Percentiles rank a stretch among this genome's conserved stretches.
These are phyloP conservation scores for Claviceps monticola DNA, from an alignment of 2,329 filamentous ascomycete genomes.

Conservation along the genomic window DNA sequence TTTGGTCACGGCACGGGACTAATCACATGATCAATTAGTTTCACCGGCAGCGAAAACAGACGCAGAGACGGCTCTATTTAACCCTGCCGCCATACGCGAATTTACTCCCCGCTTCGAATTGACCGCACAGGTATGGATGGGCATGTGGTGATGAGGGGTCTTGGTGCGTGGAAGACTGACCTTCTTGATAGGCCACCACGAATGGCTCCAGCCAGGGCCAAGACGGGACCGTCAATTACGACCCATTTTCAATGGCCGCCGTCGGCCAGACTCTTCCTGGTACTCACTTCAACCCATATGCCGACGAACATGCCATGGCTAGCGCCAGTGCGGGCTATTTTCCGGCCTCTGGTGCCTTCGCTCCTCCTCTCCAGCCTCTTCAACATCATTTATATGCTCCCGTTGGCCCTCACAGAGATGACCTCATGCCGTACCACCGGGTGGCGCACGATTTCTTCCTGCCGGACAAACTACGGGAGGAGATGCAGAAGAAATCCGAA, in stretches of 20 bases:
- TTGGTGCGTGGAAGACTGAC: background rate
- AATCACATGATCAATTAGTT: slow-evolving; percentile 7
- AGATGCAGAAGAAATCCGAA: slow-evolving; percentile 77
- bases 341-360: slow-evolving; percentile 38
- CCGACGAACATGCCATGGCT: slow-evolving; percentile 52
- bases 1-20: background rate
- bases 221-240: slow-evolving; percentile 32
- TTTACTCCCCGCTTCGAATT: slow-evolving; percentile 47
- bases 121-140: slow-evolving; percentile 30
- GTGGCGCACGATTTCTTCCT: slow-evolving; percentile 86
- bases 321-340: slow-evolving; percentile 52
- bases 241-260: slow-evolving; percentile 49
- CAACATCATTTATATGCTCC: slow-evolving; percentile 92
- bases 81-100: slow-evolving; percentile 42
- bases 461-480: slow-evolving; percentile 72
- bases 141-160: background rate
- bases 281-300: slow-evolving; percentile 60
- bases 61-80: slow-evolving; percentile 33
- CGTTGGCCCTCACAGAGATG: slow-evolving; percentile 67
- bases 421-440: slow-evolving; percentile 72
- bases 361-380: slow-evolving; percentile 46
- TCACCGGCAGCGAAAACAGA: slow-evolving; percentile 28
- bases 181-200: slow-evolving; percentile 18
- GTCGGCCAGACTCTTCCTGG: slow-evolving; percentile 37
- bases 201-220: slow-evolving; percentile 35